Conservation (phyloP, 2,329 filamentous ascomycete species). For the Botryotinia convoluta region DNA sequence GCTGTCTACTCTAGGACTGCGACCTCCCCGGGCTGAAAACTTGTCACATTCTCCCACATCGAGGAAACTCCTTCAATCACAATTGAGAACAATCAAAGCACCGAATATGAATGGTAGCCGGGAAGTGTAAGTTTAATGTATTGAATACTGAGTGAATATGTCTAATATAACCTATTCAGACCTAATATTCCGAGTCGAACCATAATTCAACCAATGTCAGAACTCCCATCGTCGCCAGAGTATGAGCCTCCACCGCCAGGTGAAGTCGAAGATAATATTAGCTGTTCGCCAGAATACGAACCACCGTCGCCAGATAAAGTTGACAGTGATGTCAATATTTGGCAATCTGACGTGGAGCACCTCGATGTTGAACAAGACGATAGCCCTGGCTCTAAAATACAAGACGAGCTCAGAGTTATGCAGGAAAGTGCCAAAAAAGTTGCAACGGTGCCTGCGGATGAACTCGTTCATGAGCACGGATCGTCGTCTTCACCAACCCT, state of each 20-base stretch:
- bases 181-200: background rate
- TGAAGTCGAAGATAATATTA: background rate
- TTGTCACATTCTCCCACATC: background rate
- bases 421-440: conserved; percentile 13
- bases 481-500: background rate
- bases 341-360: conserved; percentile 9
- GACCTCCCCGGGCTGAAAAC: background rate
- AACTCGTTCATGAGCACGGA: background rate
- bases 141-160: background rate
- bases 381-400: conserved; percentile 24
- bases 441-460: background rate
- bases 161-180: background rate
- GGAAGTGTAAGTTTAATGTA: background rate
- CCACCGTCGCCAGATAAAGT: conserved; percentile 18
- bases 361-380: conserved; percentile 12
- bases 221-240: conserved; percentile 11
- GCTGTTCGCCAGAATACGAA: conserved; percentile 19
- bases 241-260: conserved; percentile 21
- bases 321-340: background rate
- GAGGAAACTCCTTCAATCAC: background rate
- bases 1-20: background rate
- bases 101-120: background rate
- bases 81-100: background rate
- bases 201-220: background rate
- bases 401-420: conserved; percentile 21